Conservation (phyloP, 768 basidiomycete species). For the Boletus insuetus region DNA sequence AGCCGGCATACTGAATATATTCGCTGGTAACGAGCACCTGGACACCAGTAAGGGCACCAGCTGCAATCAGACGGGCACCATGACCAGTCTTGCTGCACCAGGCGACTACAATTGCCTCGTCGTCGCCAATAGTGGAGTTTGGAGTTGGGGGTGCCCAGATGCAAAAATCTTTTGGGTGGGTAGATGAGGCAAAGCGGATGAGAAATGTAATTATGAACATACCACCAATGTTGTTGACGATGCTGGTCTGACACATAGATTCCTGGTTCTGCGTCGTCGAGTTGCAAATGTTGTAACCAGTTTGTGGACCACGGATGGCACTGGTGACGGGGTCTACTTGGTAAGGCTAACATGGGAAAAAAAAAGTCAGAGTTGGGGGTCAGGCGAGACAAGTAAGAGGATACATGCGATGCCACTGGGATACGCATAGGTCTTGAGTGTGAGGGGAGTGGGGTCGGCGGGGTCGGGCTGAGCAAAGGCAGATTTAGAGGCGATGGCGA, state of each 20-base stretch:
- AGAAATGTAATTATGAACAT: neutral
- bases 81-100: constrained; percentile 67
- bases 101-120: constrained; percentile 66
- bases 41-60: constrained; percentile 57
- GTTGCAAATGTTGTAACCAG: constrained; percentile 68
- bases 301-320: constrained; percentile 54
- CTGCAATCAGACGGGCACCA: constrained; percentile 71
- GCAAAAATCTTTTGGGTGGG: constrained; percentile 58
- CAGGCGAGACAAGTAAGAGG: neutral
- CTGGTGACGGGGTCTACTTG: constrained; percentile 43
- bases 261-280: constrained; percentile 59
- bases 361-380: neutral
- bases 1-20: constrained; percentile 61
- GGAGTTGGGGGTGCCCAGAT: constrained; percentile 55
- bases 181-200: constrained; percentile 22
- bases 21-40: constrained; percentile 59
- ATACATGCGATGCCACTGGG: constrained; percentile 41
- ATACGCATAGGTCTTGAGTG: constrained; percentile 42
- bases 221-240: constrained; percentile 55
- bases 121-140: constrained; percentile 56
- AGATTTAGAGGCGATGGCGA: constrained; percentile 29
- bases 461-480: constrained; percentile 34
- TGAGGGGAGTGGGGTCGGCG: constrained; percentile 48
- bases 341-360: constrained; percentile 40
- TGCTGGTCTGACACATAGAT: constrained; percentile 68